phyloP scores from a whole-genome alignment of 169 alveolate species.

The Plasmodium chabaudi region DNA sequence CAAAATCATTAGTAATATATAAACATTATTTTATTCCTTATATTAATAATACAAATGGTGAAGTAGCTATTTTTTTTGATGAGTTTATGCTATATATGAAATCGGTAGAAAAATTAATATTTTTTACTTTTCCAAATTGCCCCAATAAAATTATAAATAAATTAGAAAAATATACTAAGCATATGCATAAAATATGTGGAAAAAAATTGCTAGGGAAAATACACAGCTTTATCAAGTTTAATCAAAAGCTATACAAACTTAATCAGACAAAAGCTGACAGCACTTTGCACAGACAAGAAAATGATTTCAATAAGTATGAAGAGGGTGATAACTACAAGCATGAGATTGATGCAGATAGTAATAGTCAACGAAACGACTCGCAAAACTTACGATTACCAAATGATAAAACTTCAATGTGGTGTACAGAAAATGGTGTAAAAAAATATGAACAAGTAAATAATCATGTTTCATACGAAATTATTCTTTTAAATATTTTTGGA shows the following conservation, averaged over 20 bases:
- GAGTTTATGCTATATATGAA: constrained; percentile 63
- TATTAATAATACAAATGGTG: neutral
- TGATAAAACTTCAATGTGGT: no score
- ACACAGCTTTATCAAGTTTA: constrained; percentile 2
- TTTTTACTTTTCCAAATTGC: constrained; percentile 12
- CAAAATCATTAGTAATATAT: constrained; percentile 35
- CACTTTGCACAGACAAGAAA: neutral
- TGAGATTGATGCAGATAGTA: no score
- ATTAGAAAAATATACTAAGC: neutral
- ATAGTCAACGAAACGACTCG: no score
- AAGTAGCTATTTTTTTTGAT: neutral
- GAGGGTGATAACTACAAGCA: no score
- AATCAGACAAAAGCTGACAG: neutral
- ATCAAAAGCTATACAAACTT: neutral
- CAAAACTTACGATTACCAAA: no score
- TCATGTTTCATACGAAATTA: neutral
- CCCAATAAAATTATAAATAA: constrained; percentile 46
- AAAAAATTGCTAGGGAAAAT: neutral
- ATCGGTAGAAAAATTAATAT: constrained; percentile 24
- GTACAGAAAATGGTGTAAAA: no score
- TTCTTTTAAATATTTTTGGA: constrained; percentile 25
- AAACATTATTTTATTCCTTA: constrained; percentile 11
- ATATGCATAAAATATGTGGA: constrained; percentile 7
- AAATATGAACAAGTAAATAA: no score
- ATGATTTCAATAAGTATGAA: neutral